Evolutionary conservation across 371 early-diverging fungal species (phyloP).

Genomic region (Batrachochytrium dendrobatidis): DNA sequence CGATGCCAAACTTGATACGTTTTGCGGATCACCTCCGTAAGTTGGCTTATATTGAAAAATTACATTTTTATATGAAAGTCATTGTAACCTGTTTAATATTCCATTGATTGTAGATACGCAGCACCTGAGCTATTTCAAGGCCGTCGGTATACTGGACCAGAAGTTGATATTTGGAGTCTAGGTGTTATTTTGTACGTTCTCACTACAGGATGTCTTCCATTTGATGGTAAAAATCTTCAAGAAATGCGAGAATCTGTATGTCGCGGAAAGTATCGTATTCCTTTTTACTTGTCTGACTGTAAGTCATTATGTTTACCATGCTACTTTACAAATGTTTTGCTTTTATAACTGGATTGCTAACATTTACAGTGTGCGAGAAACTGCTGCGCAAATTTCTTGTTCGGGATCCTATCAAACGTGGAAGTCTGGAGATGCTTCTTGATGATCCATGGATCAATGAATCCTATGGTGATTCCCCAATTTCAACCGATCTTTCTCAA

Average conservation of each 20-base stretch:
- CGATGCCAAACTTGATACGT: conserved; percentile 56
- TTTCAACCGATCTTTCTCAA: conserved; percentile 31
- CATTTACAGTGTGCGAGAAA: conserved; percentile 45
- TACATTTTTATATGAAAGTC: not conserved
- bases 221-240: conserved; percentile 63
- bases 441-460: conserved; percentile 59
- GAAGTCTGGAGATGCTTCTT: conserved; percentile 42
- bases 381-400: conserved; percentile 50
- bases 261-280: conserved; percentile 53
- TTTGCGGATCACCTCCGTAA: conserved; percentile 62
- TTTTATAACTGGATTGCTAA: not conserved
- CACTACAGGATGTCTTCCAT: conserved; percentile 83
- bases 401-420: conserved; percentile 46
- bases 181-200: conserved; percentile 86
- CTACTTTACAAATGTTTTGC: not conserved
- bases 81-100: not conserved
- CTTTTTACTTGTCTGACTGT: conserved; percentile 52
- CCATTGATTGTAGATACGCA: conserved; percentile 41
- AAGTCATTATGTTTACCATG: conserved; percentile 12
- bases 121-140: conserved; percentile 72
- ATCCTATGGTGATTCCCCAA: conserved; percentile 39
- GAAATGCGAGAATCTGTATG: conserved; percentile 59
- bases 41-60: not conserved
- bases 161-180: conserved; percentile 66
- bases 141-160: conserved; percentile 57